Conservation (phyloP, 768 basidiomycete species). For the Amanita exitialis region DNA sequence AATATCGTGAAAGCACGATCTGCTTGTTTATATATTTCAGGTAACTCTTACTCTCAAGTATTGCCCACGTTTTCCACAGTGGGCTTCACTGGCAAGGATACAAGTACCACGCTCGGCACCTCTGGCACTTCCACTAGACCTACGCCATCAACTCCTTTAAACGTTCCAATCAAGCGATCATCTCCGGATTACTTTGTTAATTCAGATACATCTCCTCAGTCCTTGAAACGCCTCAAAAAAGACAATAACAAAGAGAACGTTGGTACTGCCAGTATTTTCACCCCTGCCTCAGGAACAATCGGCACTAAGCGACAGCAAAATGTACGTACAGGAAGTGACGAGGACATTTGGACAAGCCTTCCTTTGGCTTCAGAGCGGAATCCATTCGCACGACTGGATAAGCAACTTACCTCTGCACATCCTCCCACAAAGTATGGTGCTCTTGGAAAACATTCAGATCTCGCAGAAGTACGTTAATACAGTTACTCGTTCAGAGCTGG, state of each 20-base stretch:
- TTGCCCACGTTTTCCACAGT: not conserved
- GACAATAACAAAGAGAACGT: constrained; percentile 11
- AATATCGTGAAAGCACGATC: not conserved
- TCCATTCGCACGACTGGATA: constrained; percentile 17
- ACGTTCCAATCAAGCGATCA: constrained; percentile 6
- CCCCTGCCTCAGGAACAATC: not conserved
- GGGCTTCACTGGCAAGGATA: not conserved
- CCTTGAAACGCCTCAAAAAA: constrained; percentile 10
- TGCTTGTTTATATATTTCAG: not conserved
- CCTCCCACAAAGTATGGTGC: not conserved
- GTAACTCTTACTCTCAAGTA: not conserved
- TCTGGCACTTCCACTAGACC: not conserved
- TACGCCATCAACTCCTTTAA: constrained; percentile 1
- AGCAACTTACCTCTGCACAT: constrained; percentile 12
- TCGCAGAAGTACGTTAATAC: not conserved
- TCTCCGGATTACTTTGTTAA: constrained; percentile 11
- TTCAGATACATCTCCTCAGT: constrained; percentile 10
- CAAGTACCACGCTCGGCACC: not conserved
- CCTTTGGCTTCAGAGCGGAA: constrained; percentile 10
- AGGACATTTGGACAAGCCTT: not conserved
- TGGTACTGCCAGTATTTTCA: not conserved
- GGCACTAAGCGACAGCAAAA: not conserved
- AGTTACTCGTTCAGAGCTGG: not conserved
- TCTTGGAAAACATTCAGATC: not conserved
- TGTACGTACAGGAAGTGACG: not conserved